Evolutionary conservation across 805 yeast genomes (phyloP), one percentile per base, ranked within the genome.

Genomic region (Zygosaccharomyces pseudorouxii): DNA sequence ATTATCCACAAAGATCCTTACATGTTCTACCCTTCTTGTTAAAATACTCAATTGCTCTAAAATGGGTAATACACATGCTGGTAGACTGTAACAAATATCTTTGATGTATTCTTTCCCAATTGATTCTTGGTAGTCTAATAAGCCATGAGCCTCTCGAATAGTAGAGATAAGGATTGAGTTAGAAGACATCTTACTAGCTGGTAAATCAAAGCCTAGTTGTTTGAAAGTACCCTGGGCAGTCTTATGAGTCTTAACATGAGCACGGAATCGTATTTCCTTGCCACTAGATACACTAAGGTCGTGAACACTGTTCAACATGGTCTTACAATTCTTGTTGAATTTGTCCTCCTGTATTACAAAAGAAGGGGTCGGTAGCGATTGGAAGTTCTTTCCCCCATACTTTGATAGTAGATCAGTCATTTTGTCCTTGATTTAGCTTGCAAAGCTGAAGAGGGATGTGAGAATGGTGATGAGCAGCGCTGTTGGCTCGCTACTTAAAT

Each of bases 181-280:
- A 16, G 80, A 72, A 28, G 61, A 66, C n/a, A 42, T 49, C 1
- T 72, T 68, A 2, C 57, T 57, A 10, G 55, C 42, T 10, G 62
- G 57, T 25, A 53, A 46, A 4, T 74, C 75, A 42, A 71, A 57
- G 1, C 79, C 83, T 60, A 82, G 61, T 65, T 82, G 86, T 37
- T 76, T 62, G 19, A 63, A 56, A 2, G 81, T 69, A 5, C 86
- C 89, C 55, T 81, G 84, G 8, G 71, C 54, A 1, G 86, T 76
- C 62, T 86, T 86, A 62, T 84, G 89, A 0, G 93, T 86, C 64
- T 86, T 86, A 19, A 86, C 80, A 60, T 85, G 89, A 3, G 86
- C 83, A 50, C 95, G 71, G 61, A 85, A 84, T 16, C 64, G 69
- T 5, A 60, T 41, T 9, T 44, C 42, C 5, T 35, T 35, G 3